Evolutionary conservation across 164 flowering plant genomes (phyloP).

Genomic region (Sedum album): DNA sequence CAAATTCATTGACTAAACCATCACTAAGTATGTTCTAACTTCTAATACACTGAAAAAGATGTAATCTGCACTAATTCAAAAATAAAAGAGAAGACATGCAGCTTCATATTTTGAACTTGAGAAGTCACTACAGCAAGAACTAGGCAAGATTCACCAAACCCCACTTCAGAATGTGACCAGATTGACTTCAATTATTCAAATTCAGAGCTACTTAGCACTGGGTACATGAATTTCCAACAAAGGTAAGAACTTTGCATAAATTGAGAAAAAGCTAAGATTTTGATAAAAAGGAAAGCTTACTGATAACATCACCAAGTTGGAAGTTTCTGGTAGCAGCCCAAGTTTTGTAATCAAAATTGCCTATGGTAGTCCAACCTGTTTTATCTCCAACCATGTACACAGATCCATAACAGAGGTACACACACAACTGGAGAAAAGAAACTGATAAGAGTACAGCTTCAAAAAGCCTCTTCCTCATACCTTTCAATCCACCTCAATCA

Average conservation of each 20-base stretch:
- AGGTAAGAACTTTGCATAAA: not conserved
- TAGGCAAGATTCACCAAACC: not conserved
- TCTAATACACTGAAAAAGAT: not conserved
- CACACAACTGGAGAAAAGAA: not conserved
- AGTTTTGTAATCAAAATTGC: constrained; percentile 32
- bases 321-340: constrained; percentile 56
- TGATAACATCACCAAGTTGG: constrained; percentile 42
- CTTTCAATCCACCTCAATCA: not conserved
- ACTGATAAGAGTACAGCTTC: not conserved
- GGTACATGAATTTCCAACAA: not conserved
- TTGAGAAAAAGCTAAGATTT: not conserved
- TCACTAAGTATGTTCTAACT: not conserved
- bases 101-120: not conserved
- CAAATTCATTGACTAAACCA: not conserved
- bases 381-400: constrained; percentile 55
- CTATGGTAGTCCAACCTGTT: constrained; percentile 57
- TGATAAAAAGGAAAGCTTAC: constrained; percentile 20
- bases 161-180: not conserved
- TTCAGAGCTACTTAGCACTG: not conserved
- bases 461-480: not conserved
- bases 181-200: not conserved
- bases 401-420: constrained; percentile 10
- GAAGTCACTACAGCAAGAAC: not conserved
- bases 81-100: not conserved
- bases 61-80: not conserved